Base-by-base conservation (phyloP, 768 basidiomycete genomes). In the Boletus coccyginus region DNA sequence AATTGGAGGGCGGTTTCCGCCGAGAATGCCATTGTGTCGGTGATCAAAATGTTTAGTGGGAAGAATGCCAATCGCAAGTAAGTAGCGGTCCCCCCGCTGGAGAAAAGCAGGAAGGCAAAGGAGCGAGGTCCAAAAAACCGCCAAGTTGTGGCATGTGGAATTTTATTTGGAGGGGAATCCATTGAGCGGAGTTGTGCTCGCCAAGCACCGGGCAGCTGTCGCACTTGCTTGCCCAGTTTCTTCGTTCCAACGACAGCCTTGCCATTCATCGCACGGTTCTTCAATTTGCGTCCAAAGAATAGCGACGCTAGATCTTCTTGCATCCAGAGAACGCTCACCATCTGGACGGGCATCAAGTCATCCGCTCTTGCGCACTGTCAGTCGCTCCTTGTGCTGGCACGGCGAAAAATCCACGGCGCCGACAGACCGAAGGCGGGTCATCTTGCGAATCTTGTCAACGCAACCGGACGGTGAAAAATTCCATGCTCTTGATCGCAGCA, bases 401-500 rank as follows among this genome's bases (percentile, higher is more conserved):
- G 8, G 48, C 51, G 17, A 53, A 55, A 55, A 55, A 42, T 41
- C 52, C 50, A 43, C 41, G 54, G 47, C 36, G 54, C 42, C 56
- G 42, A 21, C 45, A 53, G 44, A 36, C 29, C 38, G 39, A 42
- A 11, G 46, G 32, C 11, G 41, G 56, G 45, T 33, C 54, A n/a
- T 57, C 42, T 60, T 50, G 54, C 16, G 12, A 35, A 47, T 9
- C 55, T 63, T 53, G 61, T 39, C 64, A 50, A 39, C 31, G 49
- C 35, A 48, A 40, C 50, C 53, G 48, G n/a, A 55, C 68, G 70
- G 70, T 65, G 62, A 59, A 69, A 69, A 67, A 69, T 59, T 56
- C 56, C 50, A 47, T 17, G 40, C 50, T 52, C 62, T 68, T 59
- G 64, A 32, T 59, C 54, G 46, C 62, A 60, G 59, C 68, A 58